A percentile compares a stretch with the other conserved stretches of the same genome.
Evolutionary conservation across 805 yeast species (phyloP).

Genomic region (Starmera amethionina): DNA sequence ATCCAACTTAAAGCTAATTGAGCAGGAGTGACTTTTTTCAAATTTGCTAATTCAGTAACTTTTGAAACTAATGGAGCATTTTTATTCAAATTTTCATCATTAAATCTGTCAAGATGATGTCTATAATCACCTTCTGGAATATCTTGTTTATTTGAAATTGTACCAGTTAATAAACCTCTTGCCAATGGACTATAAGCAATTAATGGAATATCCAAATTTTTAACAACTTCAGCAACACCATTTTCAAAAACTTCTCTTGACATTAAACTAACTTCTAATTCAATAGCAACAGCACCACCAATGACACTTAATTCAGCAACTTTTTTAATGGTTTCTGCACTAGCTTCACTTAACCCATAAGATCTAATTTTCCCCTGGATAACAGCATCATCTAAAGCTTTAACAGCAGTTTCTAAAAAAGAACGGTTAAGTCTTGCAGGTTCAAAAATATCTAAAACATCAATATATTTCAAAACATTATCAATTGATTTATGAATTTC

Average conservation of each 20-base stretch:
- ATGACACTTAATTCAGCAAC: constrained; percentile 40
- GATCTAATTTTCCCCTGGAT: constrained; percentile 60
- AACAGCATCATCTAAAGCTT: constrained; percentile 45
- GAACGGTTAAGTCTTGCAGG: constrained; percentile 59
- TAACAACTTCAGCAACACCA: constrained; percentile 54
- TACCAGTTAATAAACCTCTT: constrained; percentile 68
- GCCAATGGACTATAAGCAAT: constrained; percentile 81
- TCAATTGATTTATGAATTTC: constrained; percentile 39
- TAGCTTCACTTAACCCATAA: constrained; percentile 66
- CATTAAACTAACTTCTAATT: constrained; percentile 70
- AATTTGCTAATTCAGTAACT: constrained; percentile 40
- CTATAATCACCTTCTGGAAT: constrained; percentile 51
- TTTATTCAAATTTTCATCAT: constrained; percentile 41
- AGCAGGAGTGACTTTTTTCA: constrained; percentile 39
- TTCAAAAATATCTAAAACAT: constrained; percentile 53
- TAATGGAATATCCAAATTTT: constrained; percentile 51
- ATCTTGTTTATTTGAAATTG: constrained; percentile 33
- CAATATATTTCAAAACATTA: constrained; percentile 27
- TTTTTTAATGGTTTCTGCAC: constrained; percentile 46
- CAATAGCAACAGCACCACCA: constrained; percentile 53
- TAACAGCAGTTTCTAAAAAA: constrained; percentile 50
- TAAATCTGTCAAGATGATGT: constrained; percentile 42
- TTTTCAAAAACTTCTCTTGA: constrained; percentile 49
- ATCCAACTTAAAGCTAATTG: constrained; percentile 69
- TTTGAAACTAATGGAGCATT: constrained; percentile 42